A percentile compares a stretch with the other conserved stretches of the same genome.
Evolutionary conservation across 1,139 yeast species (phyloP).

Genomic region (Suhomyces guaymorum): DNA sequence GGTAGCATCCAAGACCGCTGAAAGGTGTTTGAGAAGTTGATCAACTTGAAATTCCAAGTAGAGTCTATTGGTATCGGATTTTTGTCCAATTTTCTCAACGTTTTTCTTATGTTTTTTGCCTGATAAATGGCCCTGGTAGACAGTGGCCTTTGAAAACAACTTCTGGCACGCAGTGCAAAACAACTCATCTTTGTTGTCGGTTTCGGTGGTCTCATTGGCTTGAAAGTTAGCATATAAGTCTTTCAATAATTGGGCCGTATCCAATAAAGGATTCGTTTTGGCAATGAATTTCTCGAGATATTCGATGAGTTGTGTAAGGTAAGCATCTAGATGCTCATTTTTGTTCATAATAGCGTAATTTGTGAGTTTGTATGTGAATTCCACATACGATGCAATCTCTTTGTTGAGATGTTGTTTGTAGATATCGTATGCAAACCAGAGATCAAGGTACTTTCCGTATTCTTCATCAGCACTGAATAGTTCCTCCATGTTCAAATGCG

Average conservation of each 20-base stretch:
- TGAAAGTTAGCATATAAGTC: conserved; percentile 23
- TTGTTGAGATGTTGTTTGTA: conserved; percentile 50
- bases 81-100: conserved; percentile 10
- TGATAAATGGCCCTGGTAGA: conserved; percentile 64
- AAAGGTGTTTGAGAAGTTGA: conserved; percentile 33
- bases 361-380: conserved; percentile 51
- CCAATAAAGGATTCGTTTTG: conserved; percentile 54
- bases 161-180: conserved; percentile 70
- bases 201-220: conserved; percentile 15
- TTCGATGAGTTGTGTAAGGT: conserved; percentile 26
- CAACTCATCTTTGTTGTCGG: conserved; percentile 38
- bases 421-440: conserved; percentile 48
- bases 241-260: conserved; percentile 34
- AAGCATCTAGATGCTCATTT: conserved; percentile 40
- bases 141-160: conserved; percentile 62
- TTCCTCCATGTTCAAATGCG: conserved; percentile 47
- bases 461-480: conserved; percentile 61
- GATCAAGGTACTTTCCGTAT: conserved; percentile 66
- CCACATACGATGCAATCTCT: conserved; percentile 42
- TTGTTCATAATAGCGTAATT: conserved; percentile 32
- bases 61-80: background rate
- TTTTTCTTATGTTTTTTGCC: conserved; percentile 79
- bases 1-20: conserved; percentile 48
- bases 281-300: conserved; percentile 35
- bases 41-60: conserved; percentile 6